These are phyloP conservation scores for Neurospora sp. DNA, from an alignment of 2,329 filamentous ascomycete genomes.

Conservation along the genomic window DNA sequence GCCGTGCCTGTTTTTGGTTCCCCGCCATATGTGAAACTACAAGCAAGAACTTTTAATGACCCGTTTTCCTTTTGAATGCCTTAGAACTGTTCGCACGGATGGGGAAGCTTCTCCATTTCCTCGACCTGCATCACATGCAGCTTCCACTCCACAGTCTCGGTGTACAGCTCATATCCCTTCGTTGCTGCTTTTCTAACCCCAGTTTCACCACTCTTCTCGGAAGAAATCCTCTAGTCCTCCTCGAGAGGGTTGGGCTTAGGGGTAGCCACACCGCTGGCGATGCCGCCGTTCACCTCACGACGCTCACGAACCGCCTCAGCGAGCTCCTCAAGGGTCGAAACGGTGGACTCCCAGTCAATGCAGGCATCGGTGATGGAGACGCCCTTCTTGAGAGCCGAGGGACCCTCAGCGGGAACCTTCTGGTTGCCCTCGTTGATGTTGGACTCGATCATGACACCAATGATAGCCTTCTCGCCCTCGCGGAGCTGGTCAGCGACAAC, in stretches of 20 bases:
- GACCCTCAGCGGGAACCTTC: conserved; percentile 79
- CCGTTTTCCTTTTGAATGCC: neutral
- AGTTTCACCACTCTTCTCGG: neutral
- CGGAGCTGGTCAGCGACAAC: conserved; percentile 75
- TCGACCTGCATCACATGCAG: neutral
- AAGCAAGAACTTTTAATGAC: neutral
- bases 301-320: conserved; percentile 73
- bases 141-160: neutral
- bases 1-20: neutral
- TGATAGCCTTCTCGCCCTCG: conserved; percentile 75
- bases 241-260: conserved; percentile 38
- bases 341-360: conserved; percentile 84
- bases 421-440: conserved; percentile 88
- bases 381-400: conserved; percentile 68
- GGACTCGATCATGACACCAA: conserved; percentile 98
- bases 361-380: conserved; percentile 95
- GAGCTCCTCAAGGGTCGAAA: conserved; percentile 71
- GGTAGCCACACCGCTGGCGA: conserved; percentile 19
- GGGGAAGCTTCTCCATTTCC: neutral
- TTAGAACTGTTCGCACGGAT: neutral
- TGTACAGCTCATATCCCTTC: neutral
- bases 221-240: conserved; percentile 32
- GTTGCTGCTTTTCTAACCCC: neutral
- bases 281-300: conserved; percentile 42
- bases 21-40: neutral